Base-by-base conservation (phyloP, 305 asterid species). In the Fraxinus dipetala region DNA sequence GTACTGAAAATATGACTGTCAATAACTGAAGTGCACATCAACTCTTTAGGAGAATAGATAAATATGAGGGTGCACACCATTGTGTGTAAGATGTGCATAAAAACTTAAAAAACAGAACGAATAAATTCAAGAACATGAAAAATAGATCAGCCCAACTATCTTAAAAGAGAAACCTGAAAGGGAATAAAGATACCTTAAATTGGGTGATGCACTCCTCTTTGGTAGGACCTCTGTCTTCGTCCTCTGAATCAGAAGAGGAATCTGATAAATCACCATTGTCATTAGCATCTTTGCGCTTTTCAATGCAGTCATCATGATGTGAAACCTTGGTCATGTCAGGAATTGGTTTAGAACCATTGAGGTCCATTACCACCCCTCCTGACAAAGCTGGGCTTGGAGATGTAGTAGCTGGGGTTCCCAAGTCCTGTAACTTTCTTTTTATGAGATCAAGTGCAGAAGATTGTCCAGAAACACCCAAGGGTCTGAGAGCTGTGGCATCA, bases 391-490 rank as follows among this genome's bases (percentile, higher is more conserved):
- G 83, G 65, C 86, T 61, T 40, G 92, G 89, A 85, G 95, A 91
- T 80, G 91, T 80, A 85, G 92, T 82, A 85, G 91, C 92, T 38
- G 94, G 91, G 72, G 89, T 78, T 80, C 97, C 98, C 82, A 96
- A 87, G 86, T 96, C 99, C 90, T 93, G 98, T 87, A 96, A 91
- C 92, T 96, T 96, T 92, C 85, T 93, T 87, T 96, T 96, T 56
- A 96, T 95, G 88, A 96, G 98, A 92, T 96, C 99, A 83, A 96
- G 81, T 80, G 99, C 98, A 80, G 99, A 91, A 83, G 97, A 90
- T 81, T 93, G 77, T 56, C 86, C 91, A 74, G 90, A 86, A 70
- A 87, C 86, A 87, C 78, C 85, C 36, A 92, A 84, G 72, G 97
- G 85, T 87, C 91, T 91, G 34, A 89, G 85, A 83, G 91, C 85